Percentiles rank a stretch among this genome's conserved stretches.
Evolutionary conservation across 2,329 filamentous ascomycete genomes (phyloP).

Genomic region (Zymoseptoria tritici): DNA sequence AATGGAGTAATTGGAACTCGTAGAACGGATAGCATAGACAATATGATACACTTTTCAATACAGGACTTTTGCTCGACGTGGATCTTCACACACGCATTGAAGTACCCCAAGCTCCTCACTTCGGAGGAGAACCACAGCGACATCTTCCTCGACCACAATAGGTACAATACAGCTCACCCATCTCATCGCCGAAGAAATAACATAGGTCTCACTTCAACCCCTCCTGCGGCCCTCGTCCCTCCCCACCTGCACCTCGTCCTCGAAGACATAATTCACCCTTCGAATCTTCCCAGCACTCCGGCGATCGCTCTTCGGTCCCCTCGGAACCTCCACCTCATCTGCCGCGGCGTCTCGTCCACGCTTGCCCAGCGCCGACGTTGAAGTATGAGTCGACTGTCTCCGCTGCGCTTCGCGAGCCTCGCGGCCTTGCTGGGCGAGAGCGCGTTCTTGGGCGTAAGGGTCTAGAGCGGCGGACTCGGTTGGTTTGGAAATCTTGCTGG

Average conservation of each 20-base stretch:
- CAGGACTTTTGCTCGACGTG: not conserved
- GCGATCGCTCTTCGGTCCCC: conserved; percentile 42
- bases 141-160: not conserved
- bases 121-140: not conserved
- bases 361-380: conserved; percentile 28
- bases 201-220: not conserved
- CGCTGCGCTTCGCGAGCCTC: conserved; percentile 61
- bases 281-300: conserved; percentile 4
- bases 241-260: not conserved
- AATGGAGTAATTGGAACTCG: not conserved
- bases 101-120: not conserved
- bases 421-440: conserved; percentile 33
- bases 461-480: conserved; percentile 16
- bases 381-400: conserved; percentile 44
- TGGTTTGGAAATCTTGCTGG: conserved; percentile 12
- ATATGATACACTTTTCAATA: not conserved
- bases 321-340: conserved; percentile 34
- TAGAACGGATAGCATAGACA: not conserved
- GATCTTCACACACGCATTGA: not conserved
- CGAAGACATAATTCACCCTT: not conserved
- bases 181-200: not conserved
- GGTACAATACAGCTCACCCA: not conserved
- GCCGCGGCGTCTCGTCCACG: conserved; percentile 19
- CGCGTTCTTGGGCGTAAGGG: conserved; percentile 30
- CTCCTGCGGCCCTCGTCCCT: not conserved